Evolutionary conservation across 768 basidiomycete genomes (phyloP), one percentile per base, ranked within the genome.

Genomic region (Russula foetens): DNA sequence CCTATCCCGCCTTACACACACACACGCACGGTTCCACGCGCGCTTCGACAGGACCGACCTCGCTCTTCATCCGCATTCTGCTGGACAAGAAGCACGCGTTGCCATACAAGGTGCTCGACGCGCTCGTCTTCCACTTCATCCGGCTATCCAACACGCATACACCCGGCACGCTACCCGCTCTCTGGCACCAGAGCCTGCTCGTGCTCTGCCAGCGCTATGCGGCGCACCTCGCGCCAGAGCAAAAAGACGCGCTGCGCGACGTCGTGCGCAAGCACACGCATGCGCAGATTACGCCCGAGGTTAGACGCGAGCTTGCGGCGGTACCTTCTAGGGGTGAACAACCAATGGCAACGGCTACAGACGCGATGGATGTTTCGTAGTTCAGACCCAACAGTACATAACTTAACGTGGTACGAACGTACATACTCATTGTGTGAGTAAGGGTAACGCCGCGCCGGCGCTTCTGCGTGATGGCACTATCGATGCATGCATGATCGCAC

Each of bases 11-110:
- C 14, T 26, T 17, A 15, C 19, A 21, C 5, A 51, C 39, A 9
- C 2, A 6, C 23, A 12, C 8, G 24, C 38, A 35, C 35, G n/a
- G n/a, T n/a, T n/a, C n/a, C n/a, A 33, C 9, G 17, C 6, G 14
- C 26, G 28, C 35, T 3, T 17, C 19, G 12, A 35, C 55, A 79
- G 93, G 94, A 3, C 90, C 97, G 0, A 97, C 93, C 66, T 97
- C 94, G 12, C 81, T 99, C 23, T 98, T 99, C 77, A 95, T 99
- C 71, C 92, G 97, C 21, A 89, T 98, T 14, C 77, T 99, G 31
- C 77, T 98, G 52, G 97, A 99, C 77, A 99, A 99, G 75, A 99
- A 99, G 71, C 91, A 95, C 70, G 92, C 97, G 62, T 77, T 99
- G 31, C 97, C 97, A 0, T 99, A 94, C 79, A 96, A 98, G 75